Evolutionary conservation across 1,284 basidiomycete species (phyloP).

Genomic region (Phylloporus gajari): DNA sequence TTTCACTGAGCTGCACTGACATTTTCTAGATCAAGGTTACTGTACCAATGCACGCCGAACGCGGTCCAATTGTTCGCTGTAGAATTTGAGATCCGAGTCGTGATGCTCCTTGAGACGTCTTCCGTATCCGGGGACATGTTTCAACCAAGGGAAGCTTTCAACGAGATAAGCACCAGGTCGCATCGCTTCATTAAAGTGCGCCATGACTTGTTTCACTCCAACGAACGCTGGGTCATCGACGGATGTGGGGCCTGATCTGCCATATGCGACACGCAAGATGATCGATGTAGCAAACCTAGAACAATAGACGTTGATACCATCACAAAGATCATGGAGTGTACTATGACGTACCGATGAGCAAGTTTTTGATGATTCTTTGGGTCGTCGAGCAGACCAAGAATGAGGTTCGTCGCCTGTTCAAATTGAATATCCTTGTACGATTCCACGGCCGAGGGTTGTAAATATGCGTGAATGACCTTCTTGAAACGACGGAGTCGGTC

Average conservation of each 20-base stretch:
- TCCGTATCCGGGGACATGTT: slow-evolving; percentile 45
- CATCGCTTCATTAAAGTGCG: slow-evolving; percentile 61
- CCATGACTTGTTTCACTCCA: slow-evolving; percentile 60
- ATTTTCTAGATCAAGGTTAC: neutral
- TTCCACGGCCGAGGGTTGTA: slow-evolving; percentile 48
- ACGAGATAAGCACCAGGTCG: slow-evolving; percentile 68
- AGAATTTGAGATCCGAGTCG: slow-evolving; percentile 65
- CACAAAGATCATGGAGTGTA: no score
- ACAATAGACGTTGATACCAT: no score
- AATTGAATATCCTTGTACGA: slow-evolving; percentile 49
- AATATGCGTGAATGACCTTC: slow-evolving; percentile 51
- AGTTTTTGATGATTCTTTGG: slow-evolving; percentile 49
- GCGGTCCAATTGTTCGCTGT: slow-evolving; percentile 56
- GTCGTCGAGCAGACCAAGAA: slow-evolving; percentile 51
- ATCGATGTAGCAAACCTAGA: slow-evolving; percentile 69
- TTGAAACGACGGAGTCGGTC: slow-evolving; percentile 43
- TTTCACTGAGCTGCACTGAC: neutral
- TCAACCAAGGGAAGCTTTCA: slow-evolving; percentile 67
- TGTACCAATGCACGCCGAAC: slow-evolving; percentile 58
- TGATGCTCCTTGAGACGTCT: slow-evolving; percentile 52
- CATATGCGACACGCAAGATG: slow-evolving; percentile 73
- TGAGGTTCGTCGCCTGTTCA: slow-evolving; percentile 45
- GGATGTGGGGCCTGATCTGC: slow-evolving; percentile 58
- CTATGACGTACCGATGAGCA: slow-evolving; percentile 34
- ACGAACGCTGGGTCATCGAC: slow-evolving; percentile 68